Conservation (phyloP, 2,329 filamentous ascomycete genomes). For the Pseudogymnoascus destructans region DNA sequence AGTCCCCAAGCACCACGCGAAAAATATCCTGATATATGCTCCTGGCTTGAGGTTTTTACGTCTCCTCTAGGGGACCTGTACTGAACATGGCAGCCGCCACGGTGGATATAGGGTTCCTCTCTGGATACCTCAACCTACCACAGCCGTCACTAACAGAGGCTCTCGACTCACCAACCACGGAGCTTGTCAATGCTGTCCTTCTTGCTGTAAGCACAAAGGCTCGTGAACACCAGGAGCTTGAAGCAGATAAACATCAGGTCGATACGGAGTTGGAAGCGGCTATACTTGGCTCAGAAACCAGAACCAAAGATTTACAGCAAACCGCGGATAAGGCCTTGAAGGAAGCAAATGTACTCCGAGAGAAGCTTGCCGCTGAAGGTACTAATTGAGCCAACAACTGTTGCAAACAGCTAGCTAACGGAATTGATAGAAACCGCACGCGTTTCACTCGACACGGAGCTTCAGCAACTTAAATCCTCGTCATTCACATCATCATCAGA, state of each 20-base stretch:
- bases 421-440: constrained; percentile 55
- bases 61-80: background rate
- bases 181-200: constrained; percentile 65
- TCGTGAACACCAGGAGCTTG: constrained; percentile 67
- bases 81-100: constrained; percentile 43
- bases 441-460: constrained; percentile 65
- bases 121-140: constrained; percentile 56
- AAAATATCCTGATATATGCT: constrained; percentile 4
- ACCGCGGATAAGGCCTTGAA: constrained; percentile 72
- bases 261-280: constrained; percentile 91
- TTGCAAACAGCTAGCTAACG: constrained; percentile 14
- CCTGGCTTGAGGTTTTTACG: background rate
- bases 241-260: constrained; percentile 74
- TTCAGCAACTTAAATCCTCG: constrained; percentile 64
- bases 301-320: constrained; percentile 67
- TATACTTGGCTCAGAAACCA: constrained; percentile 69
- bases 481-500: constrained; percentile 62
- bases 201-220: constrained; percentile 64
- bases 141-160: constrained; percentile 48
- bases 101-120: constrained; percentile 60
- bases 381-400: background rate
- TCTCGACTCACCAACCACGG: constrained; percentile 57
- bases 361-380: constrained; percentile 77
- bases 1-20: background rate
- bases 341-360: constrained; percentile 68